phyloP scores from a whole-genome alignment of 352 stramenopile genomes.

The Phytophthora crassamura region DNA sequence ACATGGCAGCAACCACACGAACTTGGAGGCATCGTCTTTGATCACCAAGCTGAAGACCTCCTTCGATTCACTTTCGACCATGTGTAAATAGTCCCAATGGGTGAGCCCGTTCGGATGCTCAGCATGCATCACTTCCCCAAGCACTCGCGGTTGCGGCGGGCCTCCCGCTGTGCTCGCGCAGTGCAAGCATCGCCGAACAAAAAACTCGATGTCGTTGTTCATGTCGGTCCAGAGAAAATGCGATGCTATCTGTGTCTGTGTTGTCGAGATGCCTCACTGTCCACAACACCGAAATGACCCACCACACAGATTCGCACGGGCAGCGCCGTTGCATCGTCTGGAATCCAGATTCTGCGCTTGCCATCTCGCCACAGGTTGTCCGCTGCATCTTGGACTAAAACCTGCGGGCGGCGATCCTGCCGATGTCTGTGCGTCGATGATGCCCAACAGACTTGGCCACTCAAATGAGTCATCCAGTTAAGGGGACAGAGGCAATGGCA shows the following conservation, averaged over 20 bases:
- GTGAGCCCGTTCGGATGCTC: conserved; percentile 3
- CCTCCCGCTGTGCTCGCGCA: conserved; percentile 5
- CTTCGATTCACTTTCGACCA: not conserved
- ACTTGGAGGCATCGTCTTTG: conserved; percentile 40
- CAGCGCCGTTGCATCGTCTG: conserved; percentile 13
- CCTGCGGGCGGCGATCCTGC: not conserved
- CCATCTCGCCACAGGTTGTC: not conserved
- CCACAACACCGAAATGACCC: conserved; percentile 27
- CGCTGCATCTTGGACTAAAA: not conserved
- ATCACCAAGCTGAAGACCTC: no score
- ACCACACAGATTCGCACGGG: conserved; percentile 37
- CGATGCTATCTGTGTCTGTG: no score
- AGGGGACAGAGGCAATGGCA: not conserved
- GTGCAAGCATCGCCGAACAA: conserved; percentile 5
- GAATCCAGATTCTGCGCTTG: conserved; percentile 8
- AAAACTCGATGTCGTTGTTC: not conserved
- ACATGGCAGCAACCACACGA: conserved; percentile 26
- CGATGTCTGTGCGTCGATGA: not conserved
- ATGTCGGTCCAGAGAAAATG: no score
- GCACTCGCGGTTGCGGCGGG: not conserved
- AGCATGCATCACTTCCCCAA: no score
- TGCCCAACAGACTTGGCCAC: conserved; percentile 1
- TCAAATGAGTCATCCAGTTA: conserved; percentile 7
- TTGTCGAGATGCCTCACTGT: no score
- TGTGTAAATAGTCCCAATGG: conserved; percentile 12